Conservation (phyloP, 2,329 filamentous ascomycete species). For the Diaporthe amygdali region DNA sequence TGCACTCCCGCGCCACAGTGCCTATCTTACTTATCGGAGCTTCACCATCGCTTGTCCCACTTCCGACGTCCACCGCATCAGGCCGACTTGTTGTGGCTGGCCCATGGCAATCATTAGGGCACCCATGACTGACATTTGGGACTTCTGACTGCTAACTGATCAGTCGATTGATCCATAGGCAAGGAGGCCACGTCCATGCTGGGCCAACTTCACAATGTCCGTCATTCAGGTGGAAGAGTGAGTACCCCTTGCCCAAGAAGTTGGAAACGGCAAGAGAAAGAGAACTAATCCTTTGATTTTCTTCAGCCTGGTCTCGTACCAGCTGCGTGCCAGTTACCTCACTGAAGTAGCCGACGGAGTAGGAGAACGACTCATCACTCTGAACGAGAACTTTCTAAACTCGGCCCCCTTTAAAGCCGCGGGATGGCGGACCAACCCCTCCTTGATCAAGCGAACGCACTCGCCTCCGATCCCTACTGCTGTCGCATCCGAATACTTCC, state of each 20-base stretch:
- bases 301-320: conserved; percentile 77
- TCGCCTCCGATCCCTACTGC: conserved; percentile 86
- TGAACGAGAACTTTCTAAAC: conserved; percentile 81
- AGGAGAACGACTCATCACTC: conserved; percentile 80
- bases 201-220: conserved; percentile 39
- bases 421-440: conserved; percentile 77
- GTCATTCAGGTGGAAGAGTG: conserved; percentile 52
- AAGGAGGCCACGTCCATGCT: background rate
- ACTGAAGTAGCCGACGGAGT: conserved; percentile 83
- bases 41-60: background rate
- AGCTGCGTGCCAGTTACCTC: conserved; percentile 80
- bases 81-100: conserved; percentile 15
- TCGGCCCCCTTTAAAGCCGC: conserved; percentile 82
- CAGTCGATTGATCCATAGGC: background rate
- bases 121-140: background rate
- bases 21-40: conserved; percentile 8
- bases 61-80: background rate
- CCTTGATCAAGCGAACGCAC: conserved; percentile 81
- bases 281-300: background rate
- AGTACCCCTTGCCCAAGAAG: conserved; percentile 21
- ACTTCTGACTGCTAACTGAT: background rate
- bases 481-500: conserved; percentile 84
- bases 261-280: background rate
- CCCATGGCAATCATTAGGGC: background rate
- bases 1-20: background rate